Conservation (phyloP, 352 stramenopile species). For the Pilasporangium apinafurcum region DNA sequence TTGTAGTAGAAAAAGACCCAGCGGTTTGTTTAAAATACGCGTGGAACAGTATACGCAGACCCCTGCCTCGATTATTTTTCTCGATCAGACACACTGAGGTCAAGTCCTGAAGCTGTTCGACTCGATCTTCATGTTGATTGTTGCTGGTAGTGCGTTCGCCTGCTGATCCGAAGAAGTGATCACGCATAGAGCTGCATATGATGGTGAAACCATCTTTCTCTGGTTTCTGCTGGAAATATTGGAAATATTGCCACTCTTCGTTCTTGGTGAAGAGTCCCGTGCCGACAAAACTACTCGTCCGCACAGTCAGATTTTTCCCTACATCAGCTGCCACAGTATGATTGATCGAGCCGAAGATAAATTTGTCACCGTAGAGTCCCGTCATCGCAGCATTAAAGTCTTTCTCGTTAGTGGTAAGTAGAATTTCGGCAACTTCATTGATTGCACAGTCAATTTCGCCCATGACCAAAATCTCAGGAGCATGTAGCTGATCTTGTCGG, state of each 20-base stretch:
- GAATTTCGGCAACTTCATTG: conserved; percentile 15
- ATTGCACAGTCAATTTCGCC: conserved; percentile 21
- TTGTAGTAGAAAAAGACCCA: not conserved
- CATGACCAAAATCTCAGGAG: too few relatives aligned
- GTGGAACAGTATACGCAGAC: conserved; percentile 31
- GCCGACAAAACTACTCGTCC: conserved; percentile 30
- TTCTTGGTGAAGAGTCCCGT: conserved; percentile 24
- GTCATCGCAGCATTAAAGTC: conserved; percentile 32
- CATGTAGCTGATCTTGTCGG: too few relatives aligned
- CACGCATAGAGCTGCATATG: conserved; percentile 13
- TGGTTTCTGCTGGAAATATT: conserved; percentile 18
- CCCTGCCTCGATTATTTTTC: not conserved
- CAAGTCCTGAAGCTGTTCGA: conserved; percentile 33
- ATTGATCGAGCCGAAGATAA: too few relatives aligned
- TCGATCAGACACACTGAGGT: conserved; percentile 26
- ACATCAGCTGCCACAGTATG: not conserved
- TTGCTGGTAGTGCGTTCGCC: conserved; percentile 21
- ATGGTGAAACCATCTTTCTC: conserved; percentile 18
- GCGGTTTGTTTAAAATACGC: conserved; percentile 4
- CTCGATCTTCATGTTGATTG: conserved; percentile 21
- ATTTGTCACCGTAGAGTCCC: conserved; percentile 22
- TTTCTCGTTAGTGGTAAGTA: conserved; percentile 16
- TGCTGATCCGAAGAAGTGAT: too few relatives aligned
- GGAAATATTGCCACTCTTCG: conserved; percentile 44
- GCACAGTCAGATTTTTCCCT: conserved; percentile 25